These are phyloP conservation scores for Ogataea pini DNA, from an alignment of 805 yeast genomes.

Conservation along the genomic window DNA sequence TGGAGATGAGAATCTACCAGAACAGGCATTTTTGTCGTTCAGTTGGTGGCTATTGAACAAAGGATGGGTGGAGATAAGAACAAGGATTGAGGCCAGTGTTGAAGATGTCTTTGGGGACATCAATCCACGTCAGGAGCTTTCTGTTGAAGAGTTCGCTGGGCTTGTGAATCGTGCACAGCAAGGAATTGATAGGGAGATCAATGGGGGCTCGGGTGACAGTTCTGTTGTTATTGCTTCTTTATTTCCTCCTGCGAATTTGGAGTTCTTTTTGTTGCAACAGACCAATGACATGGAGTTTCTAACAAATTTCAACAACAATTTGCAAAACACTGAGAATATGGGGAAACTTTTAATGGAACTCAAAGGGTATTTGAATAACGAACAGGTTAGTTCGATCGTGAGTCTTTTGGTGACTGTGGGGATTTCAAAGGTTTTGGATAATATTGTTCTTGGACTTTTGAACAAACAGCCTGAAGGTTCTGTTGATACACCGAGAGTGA, in stretches of 20 bases:
- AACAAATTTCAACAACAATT: conserved; percentile 28
- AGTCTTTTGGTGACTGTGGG: conserved; percentile 44
- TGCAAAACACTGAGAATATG: conserved; percentile 29
- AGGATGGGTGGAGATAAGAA: conserved; percentile 69
- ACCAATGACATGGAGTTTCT: conserved; percentile 47
- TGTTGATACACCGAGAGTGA: conserved; percentile 32
- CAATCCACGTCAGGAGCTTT: conserved; percentile 72
- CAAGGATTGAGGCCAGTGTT: conserved; percentile 57
- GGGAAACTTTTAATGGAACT: conserved; percentile 34
- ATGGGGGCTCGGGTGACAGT: neutral
- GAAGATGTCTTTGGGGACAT: conserved; percentile 58
- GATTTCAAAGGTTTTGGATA: conserved; percentile 48
- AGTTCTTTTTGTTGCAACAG: conserved; percentile 55
- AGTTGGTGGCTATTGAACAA: conserved; percentile 93
- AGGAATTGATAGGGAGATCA: conserved; percentile 20
- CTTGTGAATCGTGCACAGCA: conserved; percentile 42
- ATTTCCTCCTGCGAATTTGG: conserved; percentile 54
- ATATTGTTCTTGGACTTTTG: conserved; percentile 33
- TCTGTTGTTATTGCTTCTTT: conserved; percentile 36
- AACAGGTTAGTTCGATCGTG: conserved; percentile 34
- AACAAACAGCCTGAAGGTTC: conserved; percentile 11
- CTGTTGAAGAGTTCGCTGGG: conserved; percentile 58
- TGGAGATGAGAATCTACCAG: conserved; percentile 51
- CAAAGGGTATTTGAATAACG: conserved; percentile 30
- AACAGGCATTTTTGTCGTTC: conserved; percentile 80